Base-by-base conservation (phyloP, 441 rosid species). In the Corymbia calophylla region DNA sequence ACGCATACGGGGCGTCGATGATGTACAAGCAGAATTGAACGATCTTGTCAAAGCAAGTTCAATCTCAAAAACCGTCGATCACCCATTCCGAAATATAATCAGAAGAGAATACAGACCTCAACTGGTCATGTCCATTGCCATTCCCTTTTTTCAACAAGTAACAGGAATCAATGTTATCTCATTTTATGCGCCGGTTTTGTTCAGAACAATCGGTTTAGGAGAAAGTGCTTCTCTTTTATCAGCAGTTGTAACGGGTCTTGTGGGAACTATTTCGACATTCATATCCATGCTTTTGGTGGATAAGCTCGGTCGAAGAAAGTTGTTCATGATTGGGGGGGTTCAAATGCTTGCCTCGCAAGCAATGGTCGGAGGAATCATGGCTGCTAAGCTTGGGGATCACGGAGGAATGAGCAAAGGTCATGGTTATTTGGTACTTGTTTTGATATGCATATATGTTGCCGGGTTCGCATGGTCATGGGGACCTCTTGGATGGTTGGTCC, bases 401-500 rank as follows among this genome's bases (percentile, higher is more conserved):
- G 98, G 97, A 4, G 93, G 91, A 31, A 86, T 94, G 6, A 89
- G 92, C 68, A 91, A 91, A 88, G 93, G 91, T 91, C 92, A 95
- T 87, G 96, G 95, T 27, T 90, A 90, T 53, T 62, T 91, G 23
- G 94, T 96, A 73, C 64, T 94, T 84, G 87, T 93, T 53, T 66
- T 93, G 88, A 92, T 95, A 27, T 95, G 95, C 68, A 73, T 94
- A 5, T 95, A 92, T 73, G 95, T 94, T 8, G 91, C 95, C 1
- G 96, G 96, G 60, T 95, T 94, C n/a, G 97, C 93, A 12, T 94
- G 95, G 95, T 95, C 97, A 3, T 95, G 96, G 97, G 97, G 96
- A 29, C 97, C 95, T 32, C 80, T 94, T 88, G 95, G 97, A 53
- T 94, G 95, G 95, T 80, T 95, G 49, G 93, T 95, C 82, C 96